phyloP scores from a whole-genome alignment of 176 grass and related monocot genomes.

The Rhynchospora pubera region DNA sequence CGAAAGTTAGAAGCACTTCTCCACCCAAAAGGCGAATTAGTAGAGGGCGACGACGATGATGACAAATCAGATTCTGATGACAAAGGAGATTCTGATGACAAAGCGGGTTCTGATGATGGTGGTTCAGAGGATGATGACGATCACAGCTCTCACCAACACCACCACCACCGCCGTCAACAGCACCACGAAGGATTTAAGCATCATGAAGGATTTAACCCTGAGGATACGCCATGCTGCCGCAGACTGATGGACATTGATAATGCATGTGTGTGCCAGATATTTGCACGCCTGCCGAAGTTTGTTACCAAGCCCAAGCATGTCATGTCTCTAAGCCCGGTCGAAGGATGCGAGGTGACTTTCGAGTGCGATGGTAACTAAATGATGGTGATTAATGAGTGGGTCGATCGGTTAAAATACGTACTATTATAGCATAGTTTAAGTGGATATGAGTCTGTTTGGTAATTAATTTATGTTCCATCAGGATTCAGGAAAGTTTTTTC shows the following conservation, averaged over 20 bases:
- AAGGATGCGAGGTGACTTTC: slow-evolving; percentile 60
- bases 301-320: slow-evolving; percentile 60
- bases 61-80: slow-evolving; percentile 30
- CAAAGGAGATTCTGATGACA: no score
- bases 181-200: background rate
- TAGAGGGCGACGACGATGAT: slow-evolving; percentile 18
- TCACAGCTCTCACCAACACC: background rate
- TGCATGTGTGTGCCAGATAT: slow-evolving; percentile 65
- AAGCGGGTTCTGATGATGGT: slow-evolving; percentile 22
- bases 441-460: background rate
- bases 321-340: slow-evolving; percentile 49
- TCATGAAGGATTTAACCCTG: slow-evolving; percentile 21
- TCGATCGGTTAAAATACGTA: background rate
- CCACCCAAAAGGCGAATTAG: slow-evolving; percentile 22
- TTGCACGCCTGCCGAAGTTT: slow-evolving; percentile 55
- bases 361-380: slow-evolving; percentile 34
- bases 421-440: background rate
- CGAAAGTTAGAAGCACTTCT: slow-evolving; percentile 4
- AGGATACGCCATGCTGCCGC: slow-evolving; percentile 70
- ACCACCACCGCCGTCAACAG: slow-evolving; percentile 2
- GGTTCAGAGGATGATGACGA: slow-evolving; percentile 26
- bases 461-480: background rate
- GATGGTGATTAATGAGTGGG: slow-evolving; percentile 3
- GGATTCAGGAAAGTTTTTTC: background rate
- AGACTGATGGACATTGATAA: slow-evolving; percentile 60